Base-by-base conservation (phyloP, 108 stramenopile species). In the Fragilaria crotonensis region DNA sequence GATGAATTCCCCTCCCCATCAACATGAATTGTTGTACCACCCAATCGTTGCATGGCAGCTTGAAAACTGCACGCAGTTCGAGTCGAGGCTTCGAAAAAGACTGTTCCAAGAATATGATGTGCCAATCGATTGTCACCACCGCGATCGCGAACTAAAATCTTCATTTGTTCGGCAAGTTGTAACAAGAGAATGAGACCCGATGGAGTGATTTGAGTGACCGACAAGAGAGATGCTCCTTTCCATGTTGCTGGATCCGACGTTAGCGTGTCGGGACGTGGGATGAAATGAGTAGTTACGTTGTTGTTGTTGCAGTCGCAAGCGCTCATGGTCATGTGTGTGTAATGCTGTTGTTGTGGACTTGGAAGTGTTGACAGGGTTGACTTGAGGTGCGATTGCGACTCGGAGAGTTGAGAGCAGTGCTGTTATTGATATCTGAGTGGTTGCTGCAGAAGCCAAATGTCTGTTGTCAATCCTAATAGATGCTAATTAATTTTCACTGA, bases 11-110 rank as follows among this genome's bases (percentile, higher is more conserved):
- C 66, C 22, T 55, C 41, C 7, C 78, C 83, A 48, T 84, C 90
- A 0, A 98, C 89, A 47, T 84, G 80, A 0, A 97, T 30, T 32
- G 87, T 83, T 5, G 62, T 78, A 1, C 96, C 97, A 20, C 98
- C 98, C 19, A 99, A 64, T 4, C 96, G 67, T 60, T 85, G 63
- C 89, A 97, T 90, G 20, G 98, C 96, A 21, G 97, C 87, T 50
- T 97, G 94, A 57, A 99, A 97, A 49, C 88, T 90, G 63, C 95
- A 95, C 26, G 89, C 75, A 1, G 96, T 99, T 7, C 98, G 80
- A 1, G 98, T 99, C 27, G 89, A 92, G 1, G 94, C 92, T 72
- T 99, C 96, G 85, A 89, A 97, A 60, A 99, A 99, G 14, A 94
- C 83, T 7, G 83, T 82, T 5, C 83, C 90, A 25, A 96, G 67